Evolutionary conservation across 2,329 filamentous ascomycete genomes (phyloP).

Genomic region (Fusarium papillatum): DNA sequence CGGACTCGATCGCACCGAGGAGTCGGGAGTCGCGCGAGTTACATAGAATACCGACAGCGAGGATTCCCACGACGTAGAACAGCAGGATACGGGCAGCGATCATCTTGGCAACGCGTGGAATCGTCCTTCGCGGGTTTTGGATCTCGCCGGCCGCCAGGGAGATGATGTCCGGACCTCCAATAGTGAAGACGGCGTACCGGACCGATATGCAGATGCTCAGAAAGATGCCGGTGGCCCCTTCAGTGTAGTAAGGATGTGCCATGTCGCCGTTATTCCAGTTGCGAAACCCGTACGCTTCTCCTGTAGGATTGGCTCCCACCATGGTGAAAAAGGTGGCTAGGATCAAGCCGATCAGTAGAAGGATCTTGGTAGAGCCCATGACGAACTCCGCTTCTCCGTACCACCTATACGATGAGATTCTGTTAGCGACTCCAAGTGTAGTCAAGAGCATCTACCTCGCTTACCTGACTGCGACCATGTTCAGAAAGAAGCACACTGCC

Average conservation of each 20-base stretch:
- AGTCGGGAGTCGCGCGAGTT: conserved; percentile 60
- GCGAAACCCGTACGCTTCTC: conserved; percentile 73
- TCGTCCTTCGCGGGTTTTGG: conserved; percentile 73
- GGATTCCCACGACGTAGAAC: conserved; percentile 77
- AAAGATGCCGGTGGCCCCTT: conserved; percentile 70
- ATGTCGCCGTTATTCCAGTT: conserved; percentile 59
- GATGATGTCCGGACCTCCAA: conserved; percentile 77
- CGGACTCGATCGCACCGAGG: conserved; percentile 61
- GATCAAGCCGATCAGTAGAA: conserved; percentile 66
- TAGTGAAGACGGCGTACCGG: conserved; percentile 77
- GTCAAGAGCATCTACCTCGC: conserved; percentile 32
- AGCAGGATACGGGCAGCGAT: conserved; percentile 79
- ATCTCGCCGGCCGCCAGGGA: conserved; percentile 69
- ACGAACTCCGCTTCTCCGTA: conserved; percentile 63
- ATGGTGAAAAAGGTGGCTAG: conserved; percentile 76
- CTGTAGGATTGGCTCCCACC: conserved; percentile 75
- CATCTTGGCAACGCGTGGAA: conserved; percentile 79
- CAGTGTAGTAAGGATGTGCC: conserved; percentile 50
- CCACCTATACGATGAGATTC: conserved; percentile 29
- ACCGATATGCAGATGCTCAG: conserved; percentile 68
- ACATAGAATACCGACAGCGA: conserved; percentile 66
- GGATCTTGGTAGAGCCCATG: conserved; percentile 68
- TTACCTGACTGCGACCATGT: conserved; percentile 59
- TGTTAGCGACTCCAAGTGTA: background rate
- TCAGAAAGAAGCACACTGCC: conserved; percentile 59